Evolutionary conservation across 768 basidiomycete genomes (phyloP).

Genomic region (Boletellus ananas): DNA sequence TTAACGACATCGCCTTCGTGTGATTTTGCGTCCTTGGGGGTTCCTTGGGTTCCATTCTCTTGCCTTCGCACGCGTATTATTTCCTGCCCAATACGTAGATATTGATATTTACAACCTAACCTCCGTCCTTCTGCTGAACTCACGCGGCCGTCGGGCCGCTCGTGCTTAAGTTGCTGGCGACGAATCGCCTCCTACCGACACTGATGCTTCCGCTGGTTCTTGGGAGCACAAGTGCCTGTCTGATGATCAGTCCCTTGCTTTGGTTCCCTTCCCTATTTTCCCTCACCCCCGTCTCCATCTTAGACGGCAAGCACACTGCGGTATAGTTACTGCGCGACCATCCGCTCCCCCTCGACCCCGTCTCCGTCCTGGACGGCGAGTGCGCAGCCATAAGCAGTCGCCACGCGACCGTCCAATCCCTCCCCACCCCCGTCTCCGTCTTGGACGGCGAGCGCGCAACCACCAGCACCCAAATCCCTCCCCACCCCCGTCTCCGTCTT

Average conservation of each 20-base stretch:
- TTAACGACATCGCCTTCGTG: conserved; percentile 5
- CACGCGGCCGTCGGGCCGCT: conserved; percentile 41
- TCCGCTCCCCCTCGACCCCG: no score
- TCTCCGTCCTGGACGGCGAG: no score
- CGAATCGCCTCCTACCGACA: conserved; percentile 11
- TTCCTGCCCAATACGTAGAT: conserved; percentile 17
- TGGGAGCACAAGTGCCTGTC: conserved; percentile 24
- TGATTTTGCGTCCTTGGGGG: conserved; percentile 1
- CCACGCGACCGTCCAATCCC: no score
- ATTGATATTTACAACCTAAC: conserved; percentile 57
- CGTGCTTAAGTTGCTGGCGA: conserved; percentile 35
- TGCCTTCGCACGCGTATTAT: not conserved
- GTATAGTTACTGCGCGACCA: no score
- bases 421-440: no score
- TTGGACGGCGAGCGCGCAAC: no score
- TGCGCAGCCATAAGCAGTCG: no score
- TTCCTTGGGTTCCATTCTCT: conserved; percentile 2
- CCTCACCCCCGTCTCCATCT: no score
- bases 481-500: no score
- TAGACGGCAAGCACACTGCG: no score
- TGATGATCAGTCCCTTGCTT: conserved; percentile 39
- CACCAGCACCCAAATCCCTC: no score
- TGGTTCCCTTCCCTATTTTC: conserved; percentile 74
- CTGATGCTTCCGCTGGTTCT: conserved; percentile 26
- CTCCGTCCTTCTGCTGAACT: conserved; percentile 63